Evolutionary conservation across 1,139 yeast species (phyloP), one percentile per base, ranked within the genome.

Genomic region (Arxiozyma telluris): DNA sequence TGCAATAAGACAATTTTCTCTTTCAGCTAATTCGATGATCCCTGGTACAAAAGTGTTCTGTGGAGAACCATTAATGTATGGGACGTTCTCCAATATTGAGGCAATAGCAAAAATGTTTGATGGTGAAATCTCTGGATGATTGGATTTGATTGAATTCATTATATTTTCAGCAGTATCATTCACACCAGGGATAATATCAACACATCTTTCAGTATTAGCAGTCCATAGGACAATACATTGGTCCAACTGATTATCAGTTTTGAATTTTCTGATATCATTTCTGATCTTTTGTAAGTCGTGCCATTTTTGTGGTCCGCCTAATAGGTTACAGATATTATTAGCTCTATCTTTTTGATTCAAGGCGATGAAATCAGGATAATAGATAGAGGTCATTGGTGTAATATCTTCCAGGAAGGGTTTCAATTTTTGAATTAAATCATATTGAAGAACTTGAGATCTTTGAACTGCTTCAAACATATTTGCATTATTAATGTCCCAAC

Each of bases 1-100:
- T 57, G 96, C 98, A 67, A 91, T 89, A 70, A 86, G 88, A 42
- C 88, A 75, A 60, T 80, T 74, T 72, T 87, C 71, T 68, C 78
- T 71, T 73, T 90, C 96, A 53, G 97, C 96, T 64, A 91, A 80
- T 71, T 89, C 93, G 68, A 91, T 80, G 59, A 87, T 87, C 63
- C 98, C 98, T 46, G 97, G 97, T 57, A 89, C 96, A 75, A 91
- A 90, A 50, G 97, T 91, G 77, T 91, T 91, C 75, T 91, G 98
- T 56, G 98, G 98, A 44, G 97, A 89, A 50, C 98, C 98, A 68
- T 91, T 91, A 71, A 91, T 87, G 76, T 89, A 91, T 55, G 97
- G 95, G 57, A 84, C 82, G 50, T 82, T 79, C 71, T 91, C 97
- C 68, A 91, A 78, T 64, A 91, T 91, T 56, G 89, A 83, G 30